Base-by-base conservation (phyloP, 345 rosid genomes). In the Bruguiera sexangula region DNA sequence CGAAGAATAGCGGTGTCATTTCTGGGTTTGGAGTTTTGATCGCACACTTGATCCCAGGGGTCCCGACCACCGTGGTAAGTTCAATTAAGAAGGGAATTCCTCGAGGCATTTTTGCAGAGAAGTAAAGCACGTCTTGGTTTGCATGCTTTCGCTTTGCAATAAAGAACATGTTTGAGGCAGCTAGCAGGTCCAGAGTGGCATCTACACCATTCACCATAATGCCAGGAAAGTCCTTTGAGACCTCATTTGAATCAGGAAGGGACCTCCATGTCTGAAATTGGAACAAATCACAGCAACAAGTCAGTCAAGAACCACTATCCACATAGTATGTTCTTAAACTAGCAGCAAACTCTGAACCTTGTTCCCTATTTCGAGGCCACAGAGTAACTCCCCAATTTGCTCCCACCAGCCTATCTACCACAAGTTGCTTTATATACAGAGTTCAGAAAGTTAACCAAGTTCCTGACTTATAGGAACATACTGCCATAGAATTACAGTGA, bases 61-160 rank as follows among this genome's bases (percentile, higher is more conserved):
- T 87, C 22, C 97, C 95, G 6, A 92, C 74, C 27, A 79, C 81
- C 27, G 90, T 87, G 27, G 99, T 88, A 65, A 96, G 95, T 60
- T 96, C 99, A n/a, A 89, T 81, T 82, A 96, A 79, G 78, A 96
- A 79, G 15, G 98, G 92, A 27, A 92, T 70, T 32, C 95, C 98
- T 63, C 79, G 81, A 19, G 99, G 95, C 67, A 87, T 84, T 80
- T 86, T 92, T 8, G 96, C 83, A 0, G 99, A 90, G 83, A 92
- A 83, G 78, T 96, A 92, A 78, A 89, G 83, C 21, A 92, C 98
- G 16, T 96, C 99, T 78, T 96, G 98, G 81, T 82, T 92, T 16
- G 90, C 96, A 24, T 96, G 87, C 82, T 96, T 96, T 77, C 98
- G 88, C 75, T 92, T 92, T 8, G 98, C 98, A 31, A 92, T 92